A percentile compares a stretch with the other conserved stretches of the same genome.
phyloP scores from a whole-genome alignment of 768 basidiomycete species.

The Heimioporus sp. region DNA sequence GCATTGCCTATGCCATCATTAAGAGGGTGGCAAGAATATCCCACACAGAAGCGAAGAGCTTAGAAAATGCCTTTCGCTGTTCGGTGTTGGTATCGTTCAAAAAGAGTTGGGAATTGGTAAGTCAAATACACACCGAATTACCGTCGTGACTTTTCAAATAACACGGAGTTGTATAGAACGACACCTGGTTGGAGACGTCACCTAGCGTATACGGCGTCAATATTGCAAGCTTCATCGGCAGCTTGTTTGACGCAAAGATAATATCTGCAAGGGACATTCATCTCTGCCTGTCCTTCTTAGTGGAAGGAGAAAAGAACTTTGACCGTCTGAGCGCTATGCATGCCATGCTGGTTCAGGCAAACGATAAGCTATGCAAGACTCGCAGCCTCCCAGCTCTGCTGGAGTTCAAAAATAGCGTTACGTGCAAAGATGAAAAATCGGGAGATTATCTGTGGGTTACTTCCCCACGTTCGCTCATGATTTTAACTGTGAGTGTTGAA shows the following conservation, averaged over 20 bases:
- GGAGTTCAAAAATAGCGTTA: conserved; percentile 19
- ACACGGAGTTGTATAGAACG: conserved; percentile 8
- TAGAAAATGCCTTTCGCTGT: conserved; percentile 13
- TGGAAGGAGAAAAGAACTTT: conserved; percentile 17
- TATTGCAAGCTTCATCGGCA: conserved; percentile 32
- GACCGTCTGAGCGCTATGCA: conserved; percentile 35
- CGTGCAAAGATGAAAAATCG: conserved; percentile 6
- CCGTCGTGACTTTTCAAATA: not conserved
- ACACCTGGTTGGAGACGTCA: conserved; percentile 5
- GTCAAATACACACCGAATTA: not conserved
- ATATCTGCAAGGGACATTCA: conserved; percentile 25
- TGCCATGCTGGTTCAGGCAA: conserved; percentile 31
- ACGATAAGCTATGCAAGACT: conserved; percentile 31
- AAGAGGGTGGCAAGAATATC: conserved; percentile 5
- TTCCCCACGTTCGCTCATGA: conserved; percentile 7
- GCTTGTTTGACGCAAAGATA: conserved; percentile 28
- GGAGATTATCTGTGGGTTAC: conserved; percentile 22
- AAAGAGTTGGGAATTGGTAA: conserved; percentile 14
- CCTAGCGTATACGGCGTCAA: conserved; percentile 22
- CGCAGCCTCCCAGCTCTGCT: conserved; percentile 17
- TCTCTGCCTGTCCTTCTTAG: conserved; percentile 28
- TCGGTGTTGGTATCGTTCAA: conserved; percentile 15
- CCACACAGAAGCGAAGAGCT: conserved; percentile 6
- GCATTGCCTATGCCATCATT: conserved; percentile 11
- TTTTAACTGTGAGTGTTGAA: conserved; percentile 19